Evolutionary conservation across 2,329 filamentous ascomycete genomes (phyloP).

Genomic region (Elsinoe perseae): DNA sequence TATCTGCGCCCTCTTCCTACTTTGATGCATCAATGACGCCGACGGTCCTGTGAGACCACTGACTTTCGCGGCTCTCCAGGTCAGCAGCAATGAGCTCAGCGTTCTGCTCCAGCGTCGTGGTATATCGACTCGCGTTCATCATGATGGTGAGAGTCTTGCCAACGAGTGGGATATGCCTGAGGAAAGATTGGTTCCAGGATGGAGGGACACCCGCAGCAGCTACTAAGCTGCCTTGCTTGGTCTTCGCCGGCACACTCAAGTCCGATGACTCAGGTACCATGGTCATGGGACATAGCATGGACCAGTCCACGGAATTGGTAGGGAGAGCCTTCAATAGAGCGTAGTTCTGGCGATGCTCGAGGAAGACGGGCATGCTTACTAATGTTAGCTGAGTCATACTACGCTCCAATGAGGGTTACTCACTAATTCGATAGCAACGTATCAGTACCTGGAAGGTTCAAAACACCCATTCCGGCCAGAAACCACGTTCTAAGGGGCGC

Average conservation of each 20-base stretch:
- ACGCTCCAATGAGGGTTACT: constrained; percentile 18
- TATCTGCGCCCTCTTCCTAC: neutral
- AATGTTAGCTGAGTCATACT: constrained; percentile 16
- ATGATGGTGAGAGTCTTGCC: constrained; percentile 26
- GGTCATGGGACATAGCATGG: constrained; percentile 31
- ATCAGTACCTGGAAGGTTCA: constrained; percentile 32
- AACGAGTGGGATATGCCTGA: constrained; percentile 29
- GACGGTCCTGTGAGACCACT: constrained; percentile 32
- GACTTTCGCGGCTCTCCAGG: constrained; percentile 27
- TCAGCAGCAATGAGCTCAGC: constrained; percentile 39
- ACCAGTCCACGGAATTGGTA: constrained; percentile 32
- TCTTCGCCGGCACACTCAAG: constrained; percentile 27
- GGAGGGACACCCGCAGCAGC: constrained; percentile 28
- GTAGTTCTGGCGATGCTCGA: constrained; percentile 31
- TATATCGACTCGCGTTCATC: constrained; percentile 29
- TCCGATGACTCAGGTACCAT: constrained; percentile 32
- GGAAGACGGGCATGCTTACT: constrained; percentile 30
- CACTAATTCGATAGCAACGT: constrained; percentile 31
- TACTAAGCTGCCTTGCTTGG: constrained; percentile 23
- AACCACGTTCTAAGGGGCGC: constrained; percentile 35
- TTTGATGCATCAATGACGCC: constrained; percentile 29
- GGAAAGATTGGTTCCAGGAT: constrained; percentile 30
- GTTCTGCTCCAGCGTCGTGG: constrained; percentile 35
- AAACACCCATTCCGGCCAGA: constrained; percentile 30
- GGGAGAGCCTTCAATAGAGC: constrained; percentile 26